Evolutionary conservation across 352 stramenopile species (phyloP).

Genomic region (Phytophthora syringae): DNA sequence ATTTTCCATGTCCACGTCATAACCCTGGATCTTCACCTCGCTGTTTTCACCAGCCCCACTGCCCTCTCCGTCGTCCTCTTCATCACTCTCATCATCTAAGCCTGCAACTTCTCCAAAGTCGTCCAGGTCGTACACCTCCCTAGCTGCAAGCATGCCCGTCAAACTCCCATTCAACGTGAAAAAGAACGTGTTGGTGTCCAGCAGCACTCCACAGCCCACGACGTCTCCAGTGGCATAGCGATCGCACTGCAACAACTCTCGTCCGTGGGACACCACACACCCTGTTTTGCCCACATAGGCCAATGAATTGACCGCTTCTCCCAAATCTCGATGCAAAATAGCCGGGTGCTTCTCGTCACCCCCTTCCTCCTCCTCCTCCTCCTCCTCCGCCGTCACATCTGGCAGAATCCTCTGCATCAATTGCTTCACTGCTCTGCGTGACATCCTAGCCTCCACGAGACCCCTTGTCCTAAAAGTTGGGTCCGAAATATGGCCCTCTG

Average conservation of each 20-base stretch:
- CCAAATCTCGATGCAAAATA: conserved; percentile 49
- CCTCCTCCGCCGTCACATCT: neutral
- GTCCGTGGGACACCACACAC: conserved; percentile 54
- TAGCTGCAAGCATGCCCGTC: conserved; percentile 49
- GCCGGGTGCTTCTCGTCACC: conserved; percentile 16
- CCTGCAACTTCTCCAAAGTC: conserved; percentile 34
- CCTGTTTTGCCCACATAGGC: conserved; percentile 67
- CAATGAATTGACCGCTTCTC: conserved; percentile 44
- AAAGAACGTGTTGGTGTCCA: conserved; percentile 74
- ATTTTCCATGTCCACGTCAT: conserved; percentile 41
- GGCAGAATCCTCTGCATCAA: conserved; percentile 34
- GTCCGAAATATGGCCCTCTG: neutral
- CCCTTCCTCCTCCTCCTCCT: conserved; percentile 22
- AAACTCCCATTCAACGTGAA: conserved; percentile 72
- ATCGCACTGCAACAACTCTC: conserved; percentile 55
- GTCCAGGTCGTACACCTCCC: conserved; percentile 60
- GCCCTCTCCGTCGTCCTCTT: conserved; percentile 16
- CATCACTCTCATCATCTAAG: conserved; percentile 9
- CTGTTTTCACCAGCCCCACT: neutral
- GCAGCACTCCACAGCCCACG: conserved; percentile 62
- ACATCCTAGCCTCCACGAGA: conserved; percentile 20
- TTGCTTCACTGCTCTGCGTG: conserved; percentile 31
- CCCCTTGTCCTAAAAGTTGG: conserved; percentile 12
- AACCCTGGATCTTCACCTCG: neutral
- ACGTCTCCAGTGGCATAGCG: conserved; percentile 60